A percentile compares a stretch with the other conserved stretches of the same genome.
Conservation (phyloP, 2,329 filamentous ascomycete genomes). For the Fusarium xyrophilum region DNA sequence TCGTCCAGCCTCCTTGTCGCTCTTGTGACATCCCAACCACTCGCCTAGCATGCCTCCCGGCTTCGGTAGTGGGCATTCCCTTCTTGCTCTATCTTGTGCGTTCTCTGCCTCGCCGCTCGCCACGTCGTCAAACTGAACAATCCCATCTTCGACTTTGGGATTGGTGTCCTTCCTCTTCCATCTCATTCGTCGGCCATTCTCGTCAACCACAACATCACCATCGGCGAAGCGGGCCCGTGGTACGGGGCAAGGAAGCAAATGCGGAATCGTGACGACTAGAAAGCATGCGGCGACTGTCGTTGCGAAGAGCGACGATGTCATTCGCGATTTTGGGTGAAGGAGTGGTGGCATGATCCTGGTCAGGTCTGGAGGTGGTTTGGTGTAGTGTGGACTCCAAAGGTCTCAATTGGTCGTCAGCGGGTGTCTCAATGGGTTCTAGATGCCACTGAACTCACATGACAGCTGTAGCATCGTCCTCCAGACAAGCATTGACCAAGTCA, state of each 20-base stretch:
- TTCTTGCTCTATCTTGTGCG: slow-evolving; percentile 55
- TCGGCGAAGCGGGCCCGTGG: slow-evolving; percentile 79
- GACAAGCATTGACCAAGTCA: slow-evolving; percentile 31
- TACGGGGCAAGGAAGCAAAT: slow-evolving; percentile 89
- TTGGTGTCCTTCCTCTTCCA: slow-evolving; percentile 50
- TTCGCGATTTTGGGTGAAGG: slow-evolving; percentile 90
- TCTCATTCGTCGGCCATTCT: slow-evolving; percentile 54
- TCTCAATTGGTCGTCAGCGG: slow-evolving; percentile 41
- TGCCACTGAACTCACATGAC: slow-evolving; percentile 40
- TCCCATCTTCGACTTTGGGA: slow-evolving; percentile 53
- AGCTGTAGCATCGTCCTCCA: slow-evolving; percentile 39
- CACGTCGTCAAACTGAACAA: slow-evolving; percentile 56
- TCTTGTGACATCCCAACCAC: slow-evolving; percentile 71
- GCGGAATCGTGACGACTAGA: slow-evolving; percentile 88
- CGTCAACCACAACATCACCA: slow-evolving; percentile 59
- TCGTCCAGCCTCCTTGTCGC: slow-evolving; percentile 36
- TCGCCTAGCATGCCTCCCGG: slow-evolving; percentile 79
- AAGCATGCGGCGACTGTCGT: slow-evolving; percentile 91
- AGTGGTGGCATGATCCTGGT: slow-evolving; percentile 74
- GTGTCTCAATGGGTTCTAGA: not conserved
- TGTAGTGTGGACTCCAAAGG: slow-evolving; percentile 32
- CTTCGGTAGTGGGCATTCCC: slow-evolving; percentile 93
- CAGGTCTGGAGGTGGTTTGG: slow-evolving; percentile 14
- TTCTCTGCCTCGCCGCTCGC: slow-evolving; percentile 47
- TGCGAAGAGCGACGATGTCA: slow-evolving; percentile 93